Conservation (phyloP, 257 asterid genomes). For the Petrea volubilis region DNA sequence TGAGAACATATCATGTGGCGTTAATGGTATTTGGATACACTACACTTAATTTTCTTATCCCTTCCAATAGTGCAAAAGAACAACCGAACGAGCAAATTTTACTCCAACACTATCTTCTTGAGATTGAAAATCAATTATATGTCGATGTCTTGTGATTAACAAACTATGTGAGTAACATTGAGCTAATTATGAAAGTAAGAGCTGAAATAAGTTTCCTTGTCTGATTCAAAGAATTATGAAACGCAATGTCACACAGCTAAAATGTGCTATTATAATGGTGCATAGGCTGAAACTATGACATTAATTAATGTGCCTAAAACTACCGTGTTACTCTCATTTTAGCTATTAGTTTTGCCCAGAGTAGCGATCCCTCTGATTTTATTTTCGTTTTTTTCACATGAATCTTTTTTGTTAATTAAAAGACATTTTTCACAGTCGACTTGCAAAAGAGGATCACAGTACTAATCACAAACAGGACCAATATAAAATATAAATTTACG, state of each 20-base stretch:
- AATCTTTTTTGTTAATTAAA: too few species aligned
- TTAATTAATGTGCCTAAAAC: not conserved
- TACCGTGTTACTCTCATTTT: not conserved
- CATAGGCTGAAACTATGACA: not conserved
- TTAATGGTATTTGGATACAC: not conserved
- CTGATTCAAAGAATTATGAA: too few species aligned
- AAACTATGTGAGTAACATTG: not conserved
- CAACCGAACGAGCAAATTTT: not conserved
- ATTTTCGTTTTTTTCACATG: too few species aligned
- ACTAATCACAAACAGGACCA: too few species aligned
- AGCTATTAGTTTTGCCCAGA: too few species aligned
- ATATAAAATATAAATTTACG: too few species aligned
- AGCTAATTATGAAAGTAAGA: not conserved
- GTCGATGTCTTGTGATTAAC: too few species aligned
- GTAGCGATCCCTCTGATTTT: too few species aligned
- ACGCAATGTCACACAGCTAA: not conserved
- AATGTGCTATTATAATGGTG: not conserved
- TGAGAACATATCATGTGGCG: not conserved
- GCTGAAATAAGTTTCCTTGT: too few species aligned
- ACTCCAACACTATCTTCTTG: not conserved
- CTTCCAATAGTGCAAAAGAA: not conserved
- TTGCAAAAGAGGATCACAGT: too few species aligned
- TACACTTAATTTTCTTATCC: not conserved
- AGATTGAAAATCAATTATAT: too few species aligned
- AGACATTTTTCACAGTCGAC: too few species aligned